These are phyloP conservation scores for Scedosporium apiospermum DNA, from an alignment of 2,329 filamentous ascomycete species.

Conservation along the genomic window DNA sequence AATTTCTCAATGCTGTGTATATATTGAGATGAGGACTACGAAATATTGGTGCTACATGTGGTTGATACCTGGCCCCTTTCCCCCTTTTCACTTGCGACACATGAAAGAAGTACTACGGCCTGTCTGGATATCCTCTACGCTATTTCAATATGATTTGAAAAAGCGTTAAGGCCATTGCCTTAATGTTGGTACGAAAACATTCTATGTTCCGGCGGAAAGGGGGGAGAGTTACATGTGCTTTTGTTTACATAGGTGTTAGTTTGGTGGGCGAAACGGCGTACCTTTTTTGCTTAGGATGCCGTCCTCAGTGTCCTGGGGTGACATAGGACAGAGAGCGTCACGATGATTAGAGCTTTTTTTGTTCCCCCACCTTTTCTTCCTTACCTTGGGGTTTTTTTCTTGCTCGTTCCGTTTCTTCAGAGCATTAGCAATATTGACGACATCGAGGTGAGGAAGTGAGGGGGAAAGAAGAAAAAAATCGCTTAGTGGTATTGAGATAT, in stretches of 20 bases:
- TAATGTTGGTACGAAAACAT: not conserved
- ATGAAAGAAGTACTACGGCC: too few relatives aligned
- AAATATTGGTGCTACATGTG: not conserved
- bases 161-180: not conserved
- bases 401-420: not conserved
- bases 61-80: not conserved
- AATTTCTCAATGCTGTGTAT: not conserved
- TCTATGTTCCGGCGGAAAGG: not conserved
- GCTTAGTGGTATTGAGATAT: conserved; percentile 7
- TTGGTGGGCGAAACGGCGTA: not conserved
- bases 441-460: not conserved
- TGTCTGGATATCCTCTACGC: too few relatives aligned
- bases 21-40: not conserved
- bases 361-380: not conserved
- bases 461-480: not conserved
- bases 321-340: not conserved
- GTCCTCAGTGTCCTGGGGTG: not conserved
- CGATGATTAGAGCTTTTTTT: not conserved
- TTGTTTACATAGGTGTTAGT: not conserved
- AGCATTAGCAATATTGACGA: conserved; percentile 4
- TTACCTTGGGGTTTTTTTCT: not conserved
- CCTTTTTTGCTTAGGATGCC: not conserved
- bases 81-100: too few relatives aligned
- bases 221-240: not conserved
- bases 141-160: not conserved